These are phyloP conservation scores for Diutina mesorugosa DNA, from an alignment of 1,139 yeast species.

Conservation along the genomic window DNA sequence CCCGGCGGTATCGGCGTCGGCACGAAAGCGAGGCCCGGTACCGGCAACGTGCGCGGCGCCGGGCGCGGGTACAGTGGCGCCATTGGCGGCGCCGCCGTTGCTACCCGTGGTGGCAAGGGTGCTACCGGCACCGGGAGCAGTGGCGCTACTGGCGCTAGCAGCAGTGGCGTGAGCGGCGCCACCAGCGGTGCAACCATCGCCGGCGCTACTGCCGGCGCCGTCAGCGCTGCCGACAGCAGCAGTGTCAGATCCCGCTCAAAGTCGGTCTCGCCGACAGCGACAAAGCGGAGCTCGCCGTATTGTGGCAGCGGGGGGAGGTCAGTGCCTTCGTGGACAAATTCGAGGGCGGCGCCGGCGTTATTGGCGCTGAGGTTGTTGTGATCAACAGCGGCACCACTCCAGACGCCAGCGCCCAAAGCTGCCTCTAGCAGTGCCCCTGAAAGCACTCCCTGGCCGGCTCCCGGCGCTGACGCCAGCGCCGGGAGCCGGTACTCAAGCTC, in stretches of 20 bases:
- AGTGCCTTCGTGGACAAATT: background rate
- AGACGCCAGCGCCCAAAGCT: too few species aligned
- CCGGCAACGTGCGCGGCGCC: background rate
- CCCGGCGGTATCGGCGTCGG: background rate
- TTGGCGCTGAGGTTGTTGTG: background rate
- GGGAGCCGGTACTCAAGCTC: slow-evolving; percentile 18
- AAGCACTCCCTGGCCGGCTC: too few species aligned
- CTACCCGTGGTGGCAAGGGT: background rate
- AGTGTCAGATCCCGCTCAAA: background rate
- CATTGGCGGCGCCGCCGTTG: background rate
- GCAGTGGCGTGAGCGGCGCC: background rate
- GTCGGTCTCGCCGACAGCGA: background rate
- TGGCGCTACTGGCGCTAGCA: background rate
- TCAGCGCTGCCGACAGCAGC: background rate
- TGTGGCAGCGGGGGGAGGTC: background rate
- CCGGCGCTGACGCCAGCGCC: slow-evolving; percentile 5
- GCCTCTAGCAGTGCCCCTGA: too few species aligned
- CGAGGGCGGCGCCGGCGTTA: background rate
- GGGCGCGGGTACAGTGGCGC: background rate
- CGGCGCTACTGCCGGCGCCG: background rate
- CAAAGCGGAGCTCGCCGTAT: background rate
- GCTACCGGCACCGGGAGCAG: background rate
- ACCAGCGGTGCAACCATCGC: background rate
- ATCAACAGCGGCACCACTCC: too few species aligned
- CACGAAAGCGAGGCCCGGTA: background rate